phyloP scores from a whole-genome alignment of 2,329 filamentous ascomycete species.

The Plenodomus tracheiphilus region DNA sequence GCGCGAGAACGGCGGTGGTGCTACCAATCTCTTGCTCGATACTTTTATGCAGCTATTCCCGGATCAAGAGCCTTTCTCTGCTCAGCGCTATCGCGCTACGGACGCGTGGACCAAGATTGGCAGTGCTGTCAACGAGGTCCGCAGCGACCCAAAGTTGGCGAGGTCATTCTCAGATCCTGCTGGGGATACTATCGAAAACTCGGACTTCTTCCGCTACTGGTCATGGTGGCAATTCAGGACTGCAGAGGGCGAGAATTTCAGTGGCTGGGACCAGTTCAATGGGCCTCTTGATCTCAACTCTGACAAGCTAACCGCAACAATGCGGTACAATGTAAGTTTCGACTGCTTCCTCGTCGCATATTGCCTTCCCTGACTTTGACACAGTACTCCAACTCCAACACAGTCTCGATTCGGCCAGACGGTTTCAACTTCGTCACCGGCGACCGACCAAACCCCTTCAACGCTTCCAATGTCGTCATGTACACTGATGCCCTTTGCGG shows the following conservation, averaged over 20 bases:
- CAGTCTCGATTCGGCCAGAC: slow-evolving; percentile 13
- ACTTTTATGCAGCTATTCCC: slow-evolving; percentile 59
- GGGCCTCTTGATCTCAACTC: slow-evolving; percentile 41
- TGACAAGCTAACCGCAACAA: slow-evolving; percentile 45
- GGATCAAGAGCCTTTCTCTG: slow-evolving; percentile 41
- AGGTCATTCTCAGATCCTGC: slow-evolving; percentile 6
- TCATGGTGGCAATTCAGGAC: slow-evolving; percentile 26
- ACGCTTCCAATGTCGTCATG: slow-evolving; percentile 43
- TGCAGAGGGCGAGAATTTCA: slow-evolving; percentile 41
- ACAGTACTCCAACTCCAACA: slow-evolving; percentile 24
- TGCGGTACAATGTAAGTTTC: slow-evolving; percentile 34
- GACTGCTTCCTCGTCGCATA: not conserved
- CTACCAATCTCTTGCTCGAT: slow-evolving; percentile 38
- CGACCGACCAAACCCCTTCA: slow-evolving; percentile 38
- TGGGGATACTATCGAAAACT: slow-evolving; percentile 12
- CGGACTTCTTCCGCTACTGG: slow-evolving; percentile 23
- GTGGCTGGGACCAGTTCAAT: slow-evolving; percentile 50
- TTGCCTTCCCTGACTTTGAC: not conserved
- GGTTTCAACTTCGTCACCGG: slow-evolving; percentile 23
- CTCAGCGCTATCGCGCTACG: slow-evolving; percentile 23
- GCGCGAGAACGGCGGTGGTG: slow-evolving; percentile 61
- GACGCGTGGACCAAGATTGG: slow-evolving; percentile 24
- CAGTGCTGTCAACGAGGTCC: slow-evolving; percentile 25
- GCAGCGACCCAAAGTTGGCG: slow-evolving; percentile 11
- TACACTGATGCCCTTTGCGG: slow-evolving; percentile 61